Evolutionary conservation across 441 rosid species (phyloP), one percentile per base, ranked within the genome.

Genomic region (Eutrema salsugineum): DNA sequence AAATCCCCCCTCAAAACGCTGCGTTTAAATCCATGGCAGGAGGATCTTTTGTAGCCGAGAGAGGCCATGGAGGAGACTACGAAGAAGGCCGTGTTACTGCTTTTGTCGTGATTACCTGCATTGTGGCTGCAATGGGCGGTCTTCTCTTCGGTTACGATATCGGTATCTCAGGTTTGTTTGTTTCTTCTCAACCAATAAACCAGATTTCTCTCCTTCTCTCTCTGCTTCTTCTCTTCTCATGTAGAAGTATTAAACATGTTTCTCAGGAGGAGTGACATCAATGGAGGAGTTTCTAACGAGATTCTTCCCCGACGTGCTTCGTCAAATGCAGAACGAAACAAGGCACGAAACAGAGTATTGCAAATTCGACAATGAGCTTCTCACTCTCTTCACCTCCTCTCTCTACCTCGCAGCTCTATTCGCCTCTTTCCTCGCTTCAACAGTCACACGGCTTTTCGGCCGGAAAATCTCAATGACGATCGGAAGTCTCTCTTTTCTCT

Each of bases 231-330:
- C 9, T 42, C 2, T 28, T 59, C 12, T 11, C 2, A 71, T 63
- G 14, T 2, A 16, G 5, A 53, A n/a, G n/a, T n/a, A n/a, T n/a
- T n/a, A n/a, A 10, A 11, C 24, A n/a, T 53, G 9, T 68, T 38
- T 38, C 8, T n/a, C 53, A 87, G 89, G 90, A 35, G 92, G 90
- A 40, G 89, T 85, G 51, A 87, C 89, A 66, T 83, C 92, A 6
- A 87, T 87, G 92, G 88, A 81, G 4, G 86, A 87, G 49, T 87
- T 87, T 78, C 70, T 85, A 43, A 70, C 46, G 63, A 84, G 50
- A 69, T 87, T 85, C 73, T 87, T 87, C 77, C 87, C 82, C 0
- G 64, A 72, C 30, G 82, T 87, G 40, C 35, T 57, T 60, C 78
- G 70, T 49, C 22, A 17, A 85, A 72, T 35, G 76, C 79, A 82